These are phyloP conservation scores for Physcia stellaris DNA, from an alignment of 495 filamentous ascomycete genomes.

Conservation along the genomic window DNA sequence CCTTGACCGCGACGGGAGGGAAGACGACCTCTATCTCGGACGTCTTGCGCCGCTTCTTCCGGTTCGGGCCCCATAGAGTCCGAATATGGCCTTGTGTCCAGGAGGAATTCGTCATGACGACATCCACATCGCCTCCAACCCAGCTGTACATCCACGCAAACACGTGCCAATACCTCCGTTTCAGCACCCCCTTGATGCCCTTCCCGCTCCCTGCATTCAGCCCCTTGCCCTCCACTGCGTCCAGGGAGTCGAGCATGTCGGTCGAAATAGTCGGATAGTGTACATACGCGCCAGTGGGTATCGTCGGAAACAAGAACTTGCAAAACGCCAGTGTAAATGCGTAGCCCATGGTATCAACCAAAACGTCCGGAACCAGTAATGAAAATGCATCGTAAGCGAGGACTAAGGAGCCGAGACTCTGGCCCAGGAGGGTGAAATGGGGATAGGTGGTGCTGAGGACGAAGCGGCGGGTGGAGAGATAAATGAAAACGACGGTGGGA, in stretches of 20 bases:
- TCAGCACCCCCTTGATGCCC: slow-evolving; percentile 50
- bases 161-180: slow-evolving; percentile 70
- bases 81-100: slow-evolving; percentile 86
- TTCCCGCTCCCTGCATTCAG: slow-evolving; percentile 69
- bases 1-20: slow-evolving; percentile 79
- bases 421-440: slow-evolving; percentile 86
- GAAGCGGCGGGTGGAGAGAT: slow-evolving; percentile 74
- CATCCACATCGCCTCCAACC: slow-evolving; percentile 69
- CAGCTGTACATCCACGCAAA: slow-evolving; percentile 72
- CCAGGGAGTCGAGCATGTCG: slow-evolving; percentile 83
- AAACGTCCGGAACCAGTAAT: slow-evolving; percentile 81
- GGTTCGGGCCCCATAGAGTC: slow-evolving; percentile 56
- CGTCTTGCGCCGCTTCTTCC: slow-evolving; percentile 23
- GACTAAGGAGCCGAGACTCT: slow-evolving; percentile 73
- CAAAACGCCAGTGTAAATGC: slow-evolving; percentile 74
- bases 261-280: slow-evolving; percentile 98
- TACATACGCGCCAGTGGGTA: slow-evolving; percentile 87
- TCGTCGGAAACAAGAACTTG: slow-evolving; percentile 65
- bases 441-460: slow-evolving; percentile 76
- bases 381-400: slow-evolving; percentile 90
- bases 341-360: slow-evolving; percentile 97
- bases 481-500: slow-evolving; percentile 73
- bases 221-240: slow-evolving; percentile 55
- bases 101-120: slow-evolving; percentile 91
- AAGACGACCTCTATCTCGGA: slow-evolving; percentile 53